phyloP scores from a whole-genome alignment of 805 yeast genomes.

The Yarrowia sp. region DNA sequence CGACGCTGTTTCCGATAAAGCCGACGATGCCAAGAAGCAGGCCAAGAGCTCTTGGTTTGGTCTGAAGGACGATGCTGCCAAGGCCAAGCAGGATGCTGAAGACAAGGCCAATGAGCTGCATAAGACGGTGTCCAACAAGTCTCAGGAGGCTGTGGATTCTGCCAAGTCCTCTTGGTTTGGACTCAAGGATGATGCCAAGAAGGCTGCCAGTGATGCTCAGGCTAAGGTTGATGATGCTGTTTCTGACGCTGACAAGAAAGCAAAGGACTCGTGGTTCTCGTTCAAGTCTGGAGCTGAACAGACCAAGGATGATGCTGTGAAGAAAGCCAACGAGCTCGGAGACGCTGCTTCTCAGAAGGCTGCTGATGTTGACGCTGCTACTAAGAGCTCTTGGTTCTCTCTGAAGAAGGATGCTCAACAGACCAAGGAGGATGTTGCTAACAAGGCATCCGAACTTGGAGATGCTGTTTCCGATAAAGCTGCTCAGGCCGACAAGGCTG shows the following conservation, averaged over 20 bases:
- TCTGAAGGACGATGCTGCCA: background rate
- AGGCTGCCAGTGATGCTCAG: background rate
- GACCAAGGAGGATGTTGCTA: background rate
- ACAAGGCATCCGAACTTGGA: background rate
- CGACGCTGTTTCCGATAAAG: background rate
- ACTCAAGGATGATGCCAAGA: slow-evolving; percentile 3
- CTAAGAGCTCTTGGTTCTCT: slow-evolving; percentile 6
- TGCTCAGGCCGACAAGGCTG: background rate
- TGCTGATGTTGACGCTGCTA: background rate
- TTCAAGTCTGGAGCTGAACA: background rate
- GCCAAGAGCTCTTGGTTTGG: background rate
- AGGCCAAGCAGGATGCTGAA: background rate
- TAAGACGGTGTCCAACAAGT: background rate
- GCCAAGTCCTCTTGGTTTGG: slow-evolving; percentile 5
- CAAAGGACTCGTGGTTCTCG: background rate
- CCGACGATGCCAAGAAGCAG: background rate
- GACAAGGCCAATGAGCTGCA: slow-evolving; percentile 4
- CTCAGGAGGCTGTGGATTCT: background rate
- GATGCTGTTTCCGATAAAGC: background rate
- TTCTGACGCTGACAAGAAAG: background rate
- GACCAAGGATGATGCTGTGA: background rate
- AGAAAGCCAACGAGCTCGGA: background rate
- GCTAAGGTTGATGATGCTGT: background rate
- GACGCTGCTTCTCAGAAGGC: background rate
- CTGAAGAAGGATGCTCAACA: background rate